Evolutionary conservation across 345 rosid genomes (phyloP).

Genomic region (Lumnitzera racemosa): DNA sequence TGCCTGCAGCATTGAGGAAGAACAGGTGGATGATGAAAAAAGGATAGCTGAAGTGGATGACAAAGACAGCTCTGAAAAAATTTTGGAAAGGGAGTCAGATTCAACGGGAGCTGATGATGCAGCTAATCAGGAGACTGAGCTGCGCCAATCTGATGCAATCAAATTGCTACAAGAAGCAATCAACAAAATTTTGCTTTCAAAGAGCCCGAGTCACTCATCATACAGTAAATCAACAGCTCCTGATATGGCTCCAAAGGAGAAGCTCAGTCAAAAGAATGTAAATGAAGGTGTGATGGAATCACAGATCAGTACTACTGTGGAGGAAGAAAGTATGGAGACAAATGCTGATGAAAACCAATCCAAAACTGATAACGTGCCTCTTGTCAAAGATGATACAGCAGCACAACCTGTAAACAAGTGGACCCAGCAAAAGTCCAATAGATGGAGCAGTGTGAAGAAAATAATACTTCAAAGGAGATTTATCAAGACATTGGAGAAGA

Average conservation of each 20-base stretch:
- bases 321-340: background rate
- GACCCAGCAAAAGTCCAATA: conserved; percentile 37
- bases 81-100: conserved; percentile 10
- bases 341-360: background rate
- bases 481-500: conserved; percentile 66
- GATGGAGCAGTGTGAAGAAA: conserved; percentile 83
- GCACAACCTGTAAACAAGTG: conserved; percentile 21
- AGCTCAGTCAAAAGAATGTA: conserved; percentile 21
- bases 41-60: conserved; percentile 3
- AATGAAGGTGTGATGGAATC: conserved; percentile 18
- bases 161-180: conserved; percentile 75
- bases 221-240: conserved; percentile 43
- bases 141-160: conserved; percentile 45
- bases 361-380: conserved; percentile 4
- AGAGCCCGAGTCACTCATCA: conserved; percentile 50
- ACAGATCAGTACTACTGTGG: conserved; percentile 1
- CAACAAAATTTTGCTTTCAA: conserved; percentile 58
- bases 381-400: conserved; percentile 17
- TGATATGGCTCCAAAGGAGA: conserved; percentile 31
- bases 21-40: conserved; percentile 13
- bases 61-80: conserved; percentile 12
- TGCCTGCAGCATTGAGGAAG: conserved; percentile 16
- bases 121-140: conserved; percentile 24
- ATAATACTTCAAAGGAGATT: conserved; percentile 64
- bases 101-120: conserved; percentile 18